phyloP scores from a whole-genome alignment of 805 yeast species.

The Pichia cephalocereana region DNA sequence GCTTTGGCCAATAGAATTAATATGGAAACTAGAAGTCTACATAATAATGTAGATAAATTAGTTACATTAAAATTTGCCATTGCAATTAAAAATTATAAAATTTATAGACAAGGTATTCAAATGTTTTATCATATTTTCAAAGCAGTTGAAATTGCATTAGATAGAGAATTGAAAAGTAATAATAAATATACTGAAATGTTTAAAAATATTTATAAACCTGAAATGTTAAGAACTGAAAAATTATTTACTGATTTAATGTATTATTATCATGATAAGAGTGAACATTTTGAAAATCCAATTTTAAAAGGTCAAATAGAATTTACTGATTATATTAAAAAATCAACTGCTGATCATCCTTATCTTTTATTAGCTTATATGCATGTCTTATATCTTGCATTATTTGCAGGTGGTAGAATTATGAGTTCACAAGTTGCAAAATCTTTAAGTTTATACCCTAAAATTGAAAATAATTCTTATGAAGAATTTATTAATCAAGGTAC shows the following conservation, averaged over 20 bases:
- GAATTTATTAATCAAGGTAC: constrained; percentile 57
- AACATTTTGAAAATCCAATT: constrained; percentile 49
- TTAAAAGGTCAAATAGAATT: constrained; percentile 55
- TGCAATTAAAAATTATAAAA: constrained; percentile 65
- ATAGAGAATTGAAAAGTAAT: constrained; percentile 34
- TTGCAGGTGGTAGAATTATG: constrained; percentile 79
- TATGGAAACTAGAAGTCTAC: constrained; percentile 52
- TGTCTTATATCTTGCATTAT: constrained; percentile 74
- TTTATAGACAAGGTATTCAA: constrained; percentile 75
- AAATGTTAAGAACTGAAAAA: constrained; percentile 50
- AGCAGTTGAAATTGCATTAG: constrained; percentile 48
- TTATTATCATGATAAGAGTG: constrained; percentile 47
- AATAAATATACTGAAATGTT: constrained; percentile 39
- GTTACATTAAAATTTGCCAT: constrained; percentile 64
- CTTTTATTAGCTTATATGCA: constrained; percentile 73
- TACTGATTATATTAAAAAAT: constrained; percentile 46
- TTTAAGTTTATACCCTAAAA: constrained; percentile 66
- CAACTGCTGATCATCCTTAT: constrained; percentile 55
- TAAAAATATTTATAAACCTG: constrained; percentile 58
- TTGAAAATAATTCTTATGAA: constrained; percentile 53
- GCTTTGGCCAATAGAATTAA: constrained; percentile 81
- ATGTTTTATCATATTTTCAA: constrained; percentile 61
- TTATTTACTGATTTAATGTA: constrained; percentile 57
- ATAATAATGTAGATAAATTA: constrained; percentile 59
- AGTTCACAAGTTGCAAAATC: constrained; percentile 57